A percentile compares a stretch with the other conserved stretches of the same genome.
These are phyloP conservation scores for Aureobasidium pullulans DNA, from an alignment of 2,329 filamentous ascomycete species.

Conservation along the genomic window DNA sequence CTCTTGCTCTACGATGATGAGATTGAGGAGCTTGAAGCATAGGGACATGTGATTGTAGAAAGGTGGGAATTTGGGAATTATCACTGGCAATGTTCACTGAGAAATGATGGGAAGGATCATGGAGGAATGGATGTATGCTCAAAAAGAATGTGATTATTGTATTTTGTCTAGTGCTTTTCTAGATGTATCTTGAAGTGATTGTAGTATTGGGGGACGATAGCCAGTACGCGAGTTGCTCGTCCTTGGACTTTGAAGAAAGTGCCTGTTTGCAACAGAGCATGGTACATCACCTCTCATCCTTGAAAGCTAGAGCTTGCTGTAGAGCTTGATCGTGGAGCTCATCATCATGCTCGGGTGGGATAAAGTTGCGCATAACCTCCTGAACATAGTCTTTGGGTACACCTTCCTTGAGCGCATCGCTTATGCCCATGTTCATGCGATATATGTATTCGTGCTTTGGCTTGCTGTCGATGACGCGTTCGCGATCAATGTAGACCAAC, in stretches of 20 bases:
- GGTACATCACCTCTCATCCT: constrained; percentile 17
- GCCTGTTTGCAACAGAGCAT: no score
- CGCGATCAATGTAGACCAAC: constrained; percentile 54
- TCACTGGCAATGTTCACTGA: no score
- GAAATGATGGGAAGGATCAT: no score
- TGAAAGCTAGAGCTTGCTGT: constrained; percentile 30
- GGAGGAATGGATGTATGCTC: neutral
- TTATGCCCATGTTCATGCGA: constrained; percentile 57
- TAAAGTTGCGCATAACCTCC: constrained; percentile 46
- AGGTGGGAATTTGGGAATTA: no score
- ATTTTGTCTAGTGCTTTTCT: neutral
- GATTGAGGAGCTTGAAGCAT: no score
- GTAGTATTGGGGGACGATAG: neutral
- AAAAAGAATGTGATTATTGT: neutral
- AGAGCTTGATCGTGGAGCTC: constrained; percentile 26
- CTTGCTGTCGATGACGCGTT: constrained; percentile 30
- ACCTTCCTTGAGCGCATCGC: constrained; percentile 48
- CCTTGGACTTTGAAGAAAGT: neutral
- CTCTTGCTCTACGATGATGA: no score
- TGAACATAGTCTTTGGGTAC: constrained; percentile 51
- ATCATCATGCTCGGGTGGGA: constrained; percentile 29
- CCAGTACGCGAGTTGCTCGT: neutral
- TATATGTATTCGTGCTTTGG: constrained; percentile 53
- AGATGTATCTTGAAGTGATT: neutral
- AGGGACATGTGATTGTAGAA: no score